Evolutionary conservation across 2,329 filamentous ascomycete species (phyloP).

Genomic region (Phialocephala subalpina): DNA sequence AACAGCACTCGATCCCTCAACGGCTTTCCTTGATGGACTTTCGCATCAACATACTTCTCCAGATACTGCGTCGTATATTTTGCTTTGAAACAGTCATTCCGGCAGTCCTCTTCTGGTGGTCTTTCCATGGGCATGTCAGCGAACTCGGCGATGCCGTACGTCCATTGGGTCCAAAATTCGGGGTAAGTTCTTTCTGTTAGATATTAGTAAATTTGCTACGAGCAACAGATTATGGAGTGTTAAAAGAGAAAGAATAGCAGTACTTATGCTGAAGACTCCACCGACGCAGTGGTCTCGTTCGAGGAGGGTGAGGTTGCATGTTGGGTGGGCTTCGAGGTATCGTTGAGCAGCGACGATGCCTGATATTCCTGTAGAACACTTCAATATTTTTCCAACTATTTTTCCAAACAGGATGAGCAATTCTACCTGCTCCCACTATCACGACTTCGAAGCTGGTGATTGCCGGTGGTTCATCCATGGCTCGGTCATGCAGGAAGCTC

Average conservation of each 20-base stretch:
- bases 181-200: slow-evolving; percentile 38
- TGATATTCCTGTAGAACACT: slow-evolving; percentile 6
- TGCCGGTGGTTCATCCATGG: not conserved
- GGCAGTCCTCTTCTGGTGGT: slow-evolving; percentile 37
- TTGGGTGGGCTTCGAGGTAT: slow-evolving; percentile 21
- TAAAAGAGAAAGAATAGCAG: not conserved
- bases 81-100: slow-evolving; percentile 38
- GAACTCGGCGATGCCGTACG: slow-evolving; percentile 41
- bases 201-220: not conserved
- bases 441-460: slow-evolving; percentile 3
- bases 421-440: not conserved
- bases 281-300: slow-evolving; percentile 25
- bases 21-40: slow-evolving; percentile 12
- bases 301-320: slow-evolving; percentile 16
- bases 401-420: no score
- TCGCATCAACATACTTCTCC: slow-evolving; percentile 32
- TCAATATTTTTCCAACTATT: not conserved
- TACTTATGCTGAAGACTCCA: slow-evolving; percentile 20
- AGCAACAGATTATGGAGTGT: not conserved
- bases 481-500: not conserved
- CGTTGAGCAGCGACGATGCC: slow-evolving; percentile 21
- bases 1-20: slow-evolving; percentile 37
- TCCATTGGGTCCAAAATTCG: slow-evolving; percentile 45
- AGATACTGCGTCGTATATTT: slow-evolving; percentile 41
- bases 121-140: slow-evolving; percentile 42